Base-by-base conservation (phyloP, 1,284 basidiomycete species). In the Tilletia caries region DNA sequence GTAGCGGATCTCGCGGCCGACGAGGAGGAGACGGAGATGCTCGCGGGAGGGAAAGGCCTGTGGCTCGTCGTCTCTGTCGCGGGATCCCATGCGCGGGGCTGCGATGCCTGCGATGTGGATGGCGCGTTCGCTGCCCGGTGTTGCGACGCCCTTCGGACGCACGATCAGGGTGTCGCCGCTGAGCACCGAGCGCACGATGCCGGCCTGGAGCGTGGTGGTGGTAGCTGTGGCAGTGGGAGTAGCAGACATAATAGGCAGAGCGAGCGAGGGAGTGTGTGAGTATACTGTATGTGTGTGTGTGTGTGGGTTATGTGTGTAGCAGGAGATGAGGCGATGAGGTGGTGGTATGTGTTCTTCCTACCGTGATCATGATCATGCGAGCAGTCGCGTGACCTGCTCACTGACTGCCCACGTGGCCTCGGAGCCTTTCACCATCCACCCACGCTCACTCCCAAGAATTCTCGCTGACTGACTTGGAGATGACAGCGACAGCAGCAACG, bases 1-100 rank as follows among this genome's bases (percentile, higher is more conserved):
- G 84, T 93, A 94, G 1, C 88, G 86, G 79, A 94, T 88, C 84
- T 95, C 90, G 82, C 95, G 95, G 74, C 94, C 95, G 67, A 98
- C 92, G 23, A 90, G 87, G 67, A 93, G 85, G 46, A 89, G 86
- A 65, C 95, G 90, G 46, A 98, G 87, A 84, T 90, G 96, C 85
- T 98, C 95, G 79, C 95, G 90, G 52, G 93, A 90, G 81, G 95
- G 91, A 82, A 91, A 97, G 3, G 94, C 92, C 88, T 91, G 93
- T 10, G 91, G 89, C 62, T 80, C 78, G 65, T 80, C 79, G n/a
- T 79, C 78, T 1, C 79, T 70, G 12, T 80, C 79, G 34, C 79
- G 75, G 23, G 72, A 76, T 27, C 79, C 79, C 34, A 80, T 71
- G 33, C 78, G 68, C 27, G 79, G 79, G 60, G 79, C 79, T 32